Percentiles rank a stretch among this genome's conserved stretches.
phyloP scores from a whole-genome alignment of 2,329 filamentous ascomycete species.

The Talaromyces sp. region DNA sequence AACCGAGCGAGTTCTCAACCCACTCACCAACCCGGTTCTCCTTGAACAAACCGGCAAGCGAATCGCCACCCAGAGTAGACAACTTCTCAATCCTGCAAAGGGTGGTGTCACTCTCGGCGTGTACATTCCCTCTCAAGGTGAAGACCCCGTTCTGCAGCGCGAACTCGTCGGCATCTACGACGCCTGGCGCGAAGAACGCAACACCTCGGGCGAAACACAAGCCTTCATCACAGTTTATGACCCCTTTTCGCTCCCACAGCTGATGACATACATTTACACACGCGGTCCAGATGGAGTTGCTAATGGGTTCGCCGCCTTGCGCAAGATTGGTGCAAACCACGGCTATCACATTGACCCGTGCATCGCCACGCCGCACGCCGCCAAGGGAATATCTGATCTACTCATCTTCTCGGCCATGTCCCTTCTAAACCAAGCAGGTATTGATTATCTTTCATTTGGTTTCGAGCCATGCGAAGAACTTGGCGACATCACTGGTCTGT shows the following conservation, averaged over 20 bases:
- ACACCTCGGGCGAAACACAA: slow-evolving; percentile 24
- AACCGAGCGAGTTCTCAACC: slow-evolving; percentile 36
- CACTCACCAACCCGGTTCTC: slow-evolving; percentile 34
- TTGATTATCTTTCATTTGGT: slow-evolving; percentile 35
- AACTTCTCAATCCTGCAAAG: slow-evolving; percentile 31
- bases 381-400: slow-evolving; percentile 35
- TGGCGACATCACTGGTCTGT: slow-evolving; percentile 29
- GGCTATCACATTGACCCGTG: slow-evolving; percentile 42
- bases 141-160: slow-evolving; percentile 25
- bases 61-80: slow-evolving; percentile 31
- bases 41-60: slow-evolving; percentile 31
- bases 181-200: slow-evolving; percentile 32
- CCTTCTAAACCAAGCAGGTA: slow-evolving; percentile 25
- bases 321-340: slow-evolving; percentile 29
- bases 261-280: slow-evolving; percentile 40
- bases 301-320: slow-evolving; percentile 36
- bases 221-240: slow-evolving; percentile 40
- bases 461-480: slow-evolving; percentile 33
- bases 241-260: slow-evolving; percentile 30
- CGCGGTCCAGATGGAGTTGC: slow-evolving; percentile 21
- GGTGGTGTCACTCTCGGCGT: slow-evolving; percentile 29
- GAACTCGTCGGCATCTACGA: slow-evolving; percentile 33
- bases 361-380: slow-evolving; percentile 28
- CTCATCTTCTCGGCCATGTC: slow-evolving; percentile 35
- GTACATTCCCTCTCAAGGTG: slow-evolving; percentile 28